These are phyloP conservation scores for Lasiodiplodia citricola DNA, from an alignment of 2,329 filamentous ascomycete genomes.

Conservation along the genomic window DNA sequence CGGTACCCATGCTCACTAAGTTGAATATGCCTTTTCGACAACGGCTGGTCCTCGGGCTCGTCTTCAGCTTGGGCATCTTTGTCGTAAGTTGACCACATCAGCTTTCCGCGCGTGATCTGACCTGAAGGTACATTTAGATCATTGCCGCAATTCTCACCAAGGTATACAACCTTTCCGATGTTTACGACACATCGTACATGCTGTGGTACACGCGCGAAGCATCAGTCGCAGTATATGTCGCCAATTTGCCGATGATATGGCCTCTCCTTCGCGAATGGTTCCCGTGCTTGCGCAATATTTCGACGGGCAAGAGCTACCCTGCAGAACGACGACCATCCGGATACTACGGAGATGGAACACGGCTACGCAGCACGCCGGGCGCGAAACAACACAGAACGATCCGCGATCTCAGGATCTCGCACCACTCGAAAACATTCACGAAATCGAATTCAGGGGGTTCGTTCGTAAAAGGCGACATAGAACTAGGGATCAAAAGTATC, in stretches of 20 bases:
- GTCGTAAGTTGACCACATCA: slow-evolving; percentile 54
- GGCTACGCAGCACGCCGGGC: slow-evolving; percentile 1
- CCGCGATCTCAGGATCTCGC: not conserved
- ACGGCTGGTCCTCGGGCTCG: slow-evolving; percentile 58
- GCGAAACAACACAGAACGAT: not conserved
- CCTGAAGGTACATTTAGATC: slow-evolving; percentile 34
- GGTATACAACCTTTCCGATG: slow-evolving; percentile 52
- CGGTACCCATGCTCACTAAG: slow-evolving; percentile 58
- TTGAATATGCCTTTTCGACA: slow-evolving; percentile 58
- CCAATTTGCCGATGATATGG: slow-evolving; percentile 62
- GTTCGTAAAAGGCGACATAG: slow-evolving; percentile 9
- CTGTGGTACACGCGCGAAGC: slow-evolving; percentile 62
- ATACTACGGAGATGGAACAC: not conserved
- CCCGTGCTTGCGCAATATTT: slow-evolving; percentile 36
- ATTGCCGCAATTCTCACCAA: slow-evolving; percentile 55
- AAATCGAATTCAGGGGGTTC: not conserved
- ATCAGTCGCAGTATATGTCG: slow-evolving; percentile 58
- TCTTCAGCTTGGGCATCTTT: slow-evolving; percentile 59
- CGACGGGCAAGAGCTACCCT: slow-evolving; percentile 2
- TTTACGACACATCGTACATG: slow-evolving; percentile 40
- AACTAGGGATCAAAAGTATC: slow-evolving; percentile 7
- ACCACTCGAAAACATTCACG: not conserved
- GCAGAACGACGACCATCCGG: not conserved
- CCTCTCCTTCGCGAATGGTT: slow-evolving; percentile 55
- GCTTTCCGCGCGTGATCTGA: not conserved